Evolutionary conservation across 129 eudicot species (phyloP).

Genomic region (Kitagawia praeruptora): DNA sequence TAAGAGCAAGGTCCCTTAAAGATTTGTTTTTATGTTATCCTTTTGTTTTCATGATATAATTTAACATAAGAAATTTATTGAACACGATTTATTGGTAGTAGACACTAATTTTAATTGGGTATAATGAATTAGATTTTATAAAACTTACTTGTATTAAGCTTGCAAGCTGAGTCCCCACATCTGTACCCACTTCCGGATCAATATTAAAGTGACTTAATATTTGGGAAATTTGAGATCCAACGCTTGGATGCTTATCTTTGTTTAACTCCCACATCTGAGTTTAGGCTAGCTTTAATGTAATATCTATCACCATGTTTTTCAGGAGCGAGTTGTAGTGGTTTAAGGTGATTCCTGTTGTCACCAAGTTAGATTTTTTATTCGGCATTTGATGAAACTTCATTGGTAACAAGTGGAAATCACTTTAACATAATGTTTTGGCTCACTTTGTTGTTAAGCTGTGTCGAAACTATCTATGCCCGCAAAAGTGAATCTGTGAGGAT

Average conservation of each 20-base stretch:
- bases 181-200: not conserved
- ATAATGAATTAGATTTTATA: too few species aligned
- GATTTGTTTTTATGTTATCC: not conserved
- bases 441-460: not conserved
- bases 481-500: too few species aligned
- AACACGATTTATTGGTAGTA: not conserved
- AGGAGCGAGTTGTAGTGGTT: not conserved
- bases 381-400: not conserved
- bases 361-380: not conserved
- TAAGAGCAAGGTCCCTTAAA: not conserved
- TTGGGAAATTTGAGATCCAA: too few species aligned
- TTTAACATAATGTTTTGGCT: not conserved
- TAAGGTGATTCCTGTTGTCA: not conserved
- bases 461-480: too few species aligned
- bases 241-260: not conserved
- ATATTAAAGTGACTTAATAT: too few species aligned
- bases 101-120: not conserved
- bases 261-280: not conserved
- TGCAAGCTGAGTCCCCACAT: not conserved
- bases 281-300: not conserved
- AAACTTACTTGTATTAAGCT: not conserved
- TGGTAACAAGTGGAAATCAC: not conserved
- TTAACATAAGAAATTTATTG: not conserved
- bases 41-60: too few species aligned
- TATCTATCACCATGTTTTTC: not conserved